Evolutionary conservation across 345 rosid genomes (phyloP).

Genomic region (Trapa incisa): DNA sequence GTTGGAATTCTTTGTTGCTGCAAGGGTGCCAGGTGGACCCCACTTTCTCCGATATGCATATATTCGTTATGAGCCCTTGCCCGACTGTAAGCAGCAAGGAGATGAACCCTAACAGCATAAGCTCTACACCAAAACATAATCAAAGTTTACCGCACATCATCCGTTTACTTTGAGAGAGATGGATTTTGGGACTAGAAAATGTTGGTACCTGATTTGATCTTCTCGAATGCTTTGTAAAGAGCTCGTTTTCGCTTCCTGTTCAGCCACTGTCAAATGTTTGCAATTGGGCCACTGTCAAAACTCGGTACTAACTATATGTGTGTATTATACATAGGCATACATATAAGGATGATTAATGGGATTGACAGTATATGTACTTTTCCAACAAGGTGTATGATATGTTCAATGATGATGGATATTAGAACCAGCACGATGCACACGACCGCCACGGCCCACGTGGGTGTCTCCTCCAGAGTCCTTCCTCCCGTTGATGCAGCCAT

Average conservation of each 20-base stretch:
- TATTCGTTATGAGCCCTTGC: conserved; percentile 30
- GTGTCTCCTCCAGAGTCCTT: conserved; percentile 21
- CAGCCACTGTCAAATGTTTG: conserved; percentile 10
- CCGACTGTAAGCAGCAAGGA: conserved; percentile 66
- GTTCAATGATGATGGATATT: conserved; percentile 27
- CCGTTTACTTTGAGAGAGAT: too few species aligned
- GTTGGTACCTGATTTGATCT: conserved; percentile 12
- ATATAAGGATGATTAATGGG: neutral
- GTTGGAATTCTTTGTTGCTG: conserved; percentile 1
- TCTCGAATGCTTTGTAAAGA: conserved; percentile 15
- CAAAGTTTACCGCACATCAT: too few species aligned
- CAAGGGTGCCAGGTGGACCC: conserved; percentile 75
- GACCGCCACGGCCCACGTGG: conserved; percentile 39
- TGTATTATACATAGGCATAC: too few species aligned
- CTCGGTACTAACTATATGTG: neutral
- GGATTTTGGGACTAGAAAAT: too few species aligned
- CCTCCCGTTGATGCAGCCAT: conserved; percentile 5
- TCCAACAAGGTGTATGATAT: conserved; percentile 19
- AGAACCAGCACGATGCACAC: conserved; percentile 26
- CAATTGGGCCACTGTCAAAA: neutral
- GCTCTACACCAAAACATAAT: conserved; percentile 30
- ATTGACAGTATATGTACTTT: conserved; percentile 9
- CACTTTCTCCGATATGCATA: conserved; percentile 43
- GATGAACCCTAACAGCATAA: conserved; percentile 79
- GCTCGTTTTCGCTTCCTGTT: conserved; percentile 12